phyloP scores from a whole-genome alignment of 768 basidiomycete genomes.

The Fibroporia radiculosa region DNA sequence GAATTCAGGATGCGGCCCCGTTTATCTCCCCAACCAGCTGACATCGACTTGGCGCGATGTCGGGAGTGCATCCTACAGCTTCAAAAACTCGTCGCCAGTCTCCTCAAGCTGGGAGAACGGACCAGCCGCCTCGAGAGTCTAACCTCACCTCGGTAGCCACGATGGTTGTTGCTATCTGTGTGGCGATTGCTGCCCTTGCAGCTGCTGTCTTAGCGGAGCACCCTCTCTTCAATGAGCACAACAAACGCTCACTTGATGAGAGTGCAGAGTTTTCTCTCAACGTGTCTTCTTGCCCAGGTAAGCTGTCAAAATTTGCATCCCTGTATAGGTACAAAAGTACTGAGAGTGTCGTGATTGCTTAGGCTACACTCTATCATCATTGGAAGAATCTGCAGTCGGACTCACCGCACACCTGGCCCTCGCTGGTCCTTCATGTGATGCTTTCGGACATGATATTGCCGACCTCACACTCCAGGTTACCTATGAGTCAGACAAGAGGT shows the following conservation, averaged over 20 bases:
- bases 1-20: neutral
- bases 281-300: conserved; percentile 23
- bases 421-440: conserved; percentile 51
- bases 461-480: conserved; percentile 59
- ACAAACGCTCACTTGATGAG: neutral
- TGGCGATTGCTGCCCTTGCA: neutral
- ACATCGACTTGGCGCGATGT: neutral
- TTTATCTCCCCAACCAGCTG: neutral
- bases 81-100: neutral
- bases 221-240: neutral
- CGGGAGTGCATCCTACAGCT: neutral
- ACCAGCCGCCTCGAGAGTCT: neutral
- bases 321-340: neutral
- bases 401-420: conserved; percentile 48
- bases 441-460: conserved; percentile 52
- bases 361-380: conserved; percentile 48
- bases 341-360: neutral
- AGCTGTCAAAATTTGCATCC: neutral
- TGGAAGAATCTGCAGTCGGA: conserved; percentile 38
- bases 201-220: neutral
- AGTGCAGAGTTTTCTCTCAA: conserved; percentile 14
- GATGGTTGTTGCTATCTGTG: neutral
- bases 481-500: conserved; percentile 45
- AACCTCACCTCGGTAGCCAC: neutral
- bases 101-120: neutral